Percentiles rank a stretch among this genome's conserved stretches.
phyloP scores from a whole-genome alignment of 148 eudicot species.

The Limonium bicolor region DNA sequence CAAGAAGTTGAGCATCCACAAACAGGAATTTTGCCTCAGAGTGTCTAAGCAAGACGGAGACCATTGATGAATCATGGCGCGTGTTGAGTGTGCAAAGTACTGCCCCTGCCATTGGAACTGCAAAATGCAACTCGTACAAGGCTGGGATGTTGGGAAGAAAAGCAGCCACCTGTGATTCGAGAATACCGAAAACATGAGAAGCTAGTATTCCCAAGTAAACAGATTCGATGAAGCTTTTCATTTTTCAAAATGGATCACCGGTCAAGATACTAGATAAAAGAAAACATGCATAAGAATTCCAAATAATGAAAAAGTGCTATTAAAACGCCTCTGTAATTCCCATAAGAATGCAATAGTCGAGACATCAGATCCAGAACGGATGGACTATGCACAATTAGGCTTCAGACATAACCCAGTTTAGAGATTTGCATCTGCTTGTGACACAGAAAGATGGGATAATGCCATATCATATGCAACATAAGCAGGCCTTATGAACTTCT shows the following conservation, averaged over 20 bases:
- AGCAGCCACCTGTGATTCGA: conserved; percentile 69
- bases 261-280: too few species aligned
- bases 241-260: background rate
- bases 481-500: too few species aligned
- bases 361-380: too few species aligned
- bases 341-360: too few species aligned
- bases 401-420: too few species aligned
- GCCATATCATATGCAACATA: too few species aligned
- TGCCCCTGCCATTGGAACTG: conserved; percentile 70
- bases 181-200: background rate
- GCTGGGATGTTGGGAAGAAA: conserved; percentile 60
- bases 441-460: too few species aligned
- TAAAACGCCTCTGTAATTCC: too few species aligned
- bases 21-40: conserved; percentile 45
- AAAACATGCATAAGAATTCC: too few species aligned
- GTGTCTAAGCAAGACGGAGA: conserved; percentile 41
- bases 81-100: conserved; percentile 48
- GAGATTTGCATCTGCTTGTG: too few species aligned
- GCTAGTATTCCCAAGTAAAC: background rate
- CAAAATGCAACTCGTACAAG: conserved; percentile 64
- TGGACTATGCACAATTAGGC: too few species aligned
- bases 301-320: too few species aligned
- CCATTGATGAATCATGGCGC: conserved; percentile 54
- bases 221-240: background rate
- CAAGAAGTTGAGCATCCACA: conserved; percentile 36